Conservation (phyloP, 495 filamentous ascomycete species). For the Cercophora sp. region DNA sequence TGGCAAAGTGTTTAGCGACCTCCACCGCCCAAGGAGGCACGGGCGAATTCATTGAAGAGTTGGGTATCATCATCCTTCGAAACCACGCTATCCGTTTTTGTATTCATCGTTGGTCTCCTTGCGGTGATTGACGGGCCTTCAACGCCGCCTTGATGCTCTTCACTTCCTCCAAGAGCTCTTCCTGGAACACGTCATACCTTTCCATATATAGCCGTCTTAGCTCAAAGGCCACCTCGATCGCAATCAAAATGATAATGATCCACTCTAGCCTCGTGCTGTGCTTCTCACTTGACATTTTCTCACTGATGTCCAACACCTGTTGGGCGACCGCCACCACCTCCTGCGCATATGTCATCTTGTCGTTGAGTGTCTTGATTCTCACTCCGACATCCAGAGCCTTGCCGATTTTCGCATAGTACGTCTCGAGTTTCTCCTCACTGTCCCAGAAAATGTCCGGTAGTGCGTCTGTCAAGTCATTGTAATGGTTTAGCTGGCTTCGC, state of each 20-base stretch:
- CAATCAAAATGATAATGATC: slow-evolving; percentile 94
- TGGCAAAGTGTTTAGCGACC: too few relatives aligned
- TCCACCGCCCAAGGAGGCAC: too few relatives aligned
- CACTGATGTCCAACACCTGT: slow-evolving; percentile 85
- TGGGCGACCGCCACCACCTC: slow-evolving; percentile 89
- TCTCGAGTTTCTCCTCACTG: slow-evolving; percentile 80
- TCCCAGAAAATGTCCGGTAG: slow-evolving; percentile 98
- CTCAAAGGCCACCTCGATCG: slow-evolving; percentile 76
- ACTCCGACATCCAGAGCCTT: slow-evolving; percentile 87
- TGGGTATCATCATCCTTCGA: not conserved
- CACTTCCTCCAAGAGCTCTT: slow-evolving; percentile 24
- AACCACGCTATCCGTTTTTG: too few relatives aligned
- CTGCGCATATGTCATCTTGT: slow-evolving; percentile 96
- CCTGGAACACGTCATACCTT: slow-evolving; percentile 20
- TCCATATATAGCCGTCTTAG: slow-evolving; percentile 49
- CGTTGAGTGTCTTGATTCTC: slow-evolving; percentile 86
- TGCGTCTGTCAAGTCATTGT: slow-evolving; percentile 93
- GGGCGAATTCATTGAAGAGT: too few relatives aligned
- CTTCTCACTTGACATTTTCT: slow-evolving; percentile 85
- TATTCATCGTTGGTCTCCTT: not conserved
- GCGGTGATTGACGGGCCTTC: too few relatives aligned
- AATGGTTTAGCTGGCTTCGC: slow-evolving; percentile 90
- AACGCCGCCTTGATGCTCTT: slow-evolving; percentile 15
- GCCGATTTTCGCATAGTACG: slow-evolving; percentile 91
- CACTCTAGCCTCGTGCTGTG: slow-evolving; percentile 87